Conservation (phyloP, 2,329 filamentous ascomycete genomes). For the Trichoderma atroviride region DNA sequence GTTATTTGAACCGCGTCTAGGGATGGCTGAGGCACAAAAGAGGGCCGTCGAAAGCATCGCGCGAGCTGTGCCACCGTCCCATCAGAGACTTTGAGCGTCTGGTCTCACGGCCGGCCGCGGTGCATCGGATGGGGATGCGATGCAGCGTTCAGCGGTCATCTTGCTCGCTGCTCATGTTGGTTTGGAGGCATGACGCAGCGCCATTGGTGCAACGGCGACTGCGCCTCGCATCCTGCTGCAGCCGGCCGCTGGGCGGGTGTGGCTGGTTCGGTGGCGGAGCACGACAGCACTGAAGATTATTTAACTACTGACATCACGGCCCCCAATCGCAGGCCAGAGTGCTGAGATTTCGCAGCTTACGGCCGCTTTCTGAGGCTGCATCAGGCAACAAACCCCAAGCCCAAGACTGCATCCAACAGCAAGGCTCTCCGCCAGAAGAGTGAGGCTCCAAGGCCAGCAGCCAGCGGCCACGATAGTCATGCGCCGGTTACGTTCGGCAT, state of each 20-base stretch:
- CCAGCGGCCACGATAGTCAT: neutral
- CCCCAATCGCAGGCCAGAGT: neutral
- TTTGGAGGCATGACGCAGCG: neutral
- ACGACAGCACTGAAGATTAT: neutral
- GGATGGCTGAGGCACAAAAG: conserved; percentile 12
- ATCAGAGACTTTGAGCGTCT: neutral
- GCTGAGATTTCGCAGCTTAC: neutral
- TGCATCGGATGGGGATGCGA: neutral
- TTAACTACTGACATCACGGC: neutral
- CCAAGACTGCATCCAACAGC: neutral
- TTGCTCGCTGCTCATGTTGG: neutral
- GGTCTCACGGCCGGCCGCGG: conserved; percentile 4
- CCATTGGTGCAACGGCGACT: neutral
- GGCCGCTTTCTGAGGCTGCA: neutral
- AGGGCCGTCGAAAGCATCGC: neutral
- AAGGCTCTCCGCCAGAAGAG: neutral
- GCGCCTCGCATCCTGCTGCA: neutral
- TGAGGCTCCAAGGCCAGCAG: neutral
- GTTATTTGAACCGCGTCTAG: conserved; percentile 8
- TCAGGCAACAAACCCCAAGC: neutral
- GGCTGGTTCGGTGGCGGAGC: conserved; percentile 13
- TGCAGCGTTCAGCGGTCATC: neutral
- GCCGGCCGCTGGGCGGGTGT: neutral
- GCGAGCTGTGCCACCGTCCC: neutral
- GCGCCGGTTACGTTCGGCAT: neutral